Evolutionary conservation across 2,329 filamentous ascomycete species (phyloP).

Genomic region (Uncinocarpus reesii): DNA sequence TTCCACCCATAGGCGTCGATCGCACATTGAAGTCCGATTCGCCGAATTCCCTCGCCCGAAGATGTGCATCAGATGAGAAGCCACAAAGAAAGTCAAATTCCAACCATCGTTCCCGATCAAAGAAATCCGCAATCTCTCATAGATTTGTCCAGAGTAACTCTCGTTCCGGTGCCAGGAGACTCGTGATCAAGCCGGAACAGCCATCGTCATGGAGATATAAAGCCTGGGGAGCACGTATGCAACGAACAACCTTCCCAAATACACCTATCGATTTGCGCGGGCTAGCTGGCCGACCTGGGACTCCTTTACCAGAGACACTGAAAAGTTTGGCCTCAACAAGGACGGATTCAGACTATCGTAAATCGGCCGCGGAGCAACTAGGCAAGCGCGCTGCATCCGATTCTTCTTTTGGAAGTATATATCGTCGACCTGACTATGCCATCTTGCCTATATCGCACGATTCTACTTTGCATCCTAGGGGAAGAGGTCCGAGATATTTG

Average conservation of each 20-base stretch:
- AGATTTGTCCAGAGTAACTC: neutral
- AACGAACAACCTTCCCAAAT: conserved; percentile 22
- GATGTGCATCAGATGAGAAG: conserved; percentile 2
- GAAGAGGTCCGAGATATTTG: neutral
- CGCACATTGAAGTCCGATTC: neutral
- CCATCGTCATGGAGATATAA: conserved; percentile 24
- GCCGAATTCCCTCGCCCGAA: neutral
- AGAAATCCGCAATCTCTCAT: neutral
- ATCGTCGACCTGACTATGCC: neutral
- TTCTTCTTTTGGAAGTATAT: neutral
- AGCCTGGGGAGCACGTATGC: conserved; percentile 32
- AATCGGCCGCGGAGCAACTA: neutral
- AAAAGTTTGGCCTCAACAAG: conserved; percentile 18
- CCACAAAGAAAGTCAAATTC: neutral
- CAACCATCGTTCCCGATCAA: neutral
- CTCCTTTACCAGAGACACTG: conserved; percentile 25
- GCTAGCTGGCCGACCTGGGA: conserved; percentile 29
- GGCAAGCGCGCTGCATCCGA: neutral
- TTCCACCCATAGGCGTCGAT: neutral
- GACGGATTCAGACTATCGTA: conserved; percentile 1
- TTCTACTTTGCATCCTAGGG: neutral
- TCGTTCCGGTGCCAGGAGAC: neutral
- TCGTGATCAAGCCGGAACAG: neutral
- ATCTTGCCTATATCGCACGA: neutral
- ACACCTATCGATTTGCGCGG: conserved; percentile 14